Evolutionary conservation across 73 alveolate species (phyloP).

Genomic region (Symbiodinium pilosum): DNA sequence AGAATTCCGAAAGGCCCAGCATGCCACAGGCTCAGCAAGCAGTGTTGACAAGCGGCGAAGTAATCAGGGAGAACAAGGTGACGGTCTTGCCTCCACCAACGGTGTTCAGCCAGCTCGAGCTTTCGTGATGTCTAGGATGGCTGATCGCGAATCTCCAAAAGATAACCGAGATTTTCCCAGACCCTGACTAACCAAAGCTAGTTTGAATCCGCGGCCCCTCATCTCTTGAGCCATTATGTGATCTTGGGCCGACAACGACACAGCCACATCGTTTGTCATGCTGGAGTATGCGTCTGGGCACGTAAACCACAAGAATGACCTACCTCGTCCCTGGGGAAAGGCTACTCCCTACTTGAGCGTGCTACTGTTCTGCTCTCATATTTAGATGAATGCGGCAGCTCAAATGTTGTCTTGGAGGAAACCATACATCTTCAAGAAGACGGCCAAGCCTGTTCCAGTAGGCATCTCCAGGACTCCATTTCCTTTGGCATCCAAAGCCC

Average conservation of each 20-base stretch:
- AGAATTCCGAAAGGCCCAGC: background rate
- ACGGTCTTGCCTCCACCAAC: slow-evolving; percentile 96
- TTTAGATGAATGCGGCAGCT: background rate
- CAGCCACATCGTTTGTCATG: no score
- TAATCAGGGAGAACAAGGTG: slow-evolving; percentile 96
- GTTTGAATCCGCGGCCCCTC: background rate
- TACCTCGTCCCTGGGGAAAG: no score
- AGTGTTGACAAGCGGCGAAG: slow-evolving; percentile 64
- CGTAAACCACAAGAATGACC: no score
- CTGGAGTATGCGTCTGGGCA: no score
- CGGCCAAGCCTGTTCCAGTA: slow-evolving; percentile 97
- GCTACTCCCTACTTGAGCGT: background rate
- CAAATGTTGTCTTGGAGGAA: no score
- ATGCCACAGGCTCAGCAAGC: background rate
- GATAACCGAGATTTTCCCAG: no score
- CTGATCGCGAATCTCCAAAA: no score
- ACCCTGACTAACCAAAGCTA: no score
- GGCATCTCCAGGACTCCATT: slow-evolving; percentile 98
- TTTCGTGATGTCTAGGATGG: no score
- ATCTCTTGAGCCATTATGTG: background rate
- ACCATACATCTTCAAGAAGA: no score
- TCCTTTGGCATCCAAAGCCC: slow-evolving; percentile 97
- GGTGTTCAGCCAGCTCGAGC: no score
- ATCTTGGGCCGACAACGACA: background rate
- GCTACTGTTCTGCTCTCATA: background rate